Percentiles rank a stretch among this genome's conserved stretches.
phyloP scores from a whole-genome alignment of 1,139 yeast species.

The Saccharomycopsis hybrid region DNA sequence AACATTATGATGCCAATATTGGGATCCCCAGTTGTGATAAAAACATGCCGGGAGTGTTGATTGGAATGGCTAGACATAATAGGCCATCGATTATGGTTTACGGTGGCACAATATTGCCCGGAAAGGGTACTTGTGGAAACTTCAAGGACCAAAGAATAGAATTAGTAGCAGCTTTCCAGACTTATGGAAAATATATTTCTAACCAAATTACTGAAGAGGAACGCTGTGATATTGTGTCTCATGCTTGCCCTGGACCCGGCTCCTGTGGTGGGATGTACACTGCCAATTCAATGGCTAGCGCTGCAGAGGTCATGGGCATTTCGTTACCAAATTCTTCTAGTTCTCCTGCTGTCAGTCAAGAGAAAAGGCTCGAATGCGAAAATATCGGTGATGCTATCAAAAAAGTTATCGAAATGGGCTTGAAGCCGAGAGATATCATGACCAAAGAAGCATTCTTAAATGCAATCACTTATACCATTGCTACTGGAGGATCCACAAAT shows the following conservation, averaged over 20 bases:
- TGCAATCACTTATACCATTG: constrained; percentile 88
- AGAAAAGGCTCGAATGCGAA: constrained; percentile 78
- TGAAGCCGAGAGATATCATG: constrained; percentile 87
- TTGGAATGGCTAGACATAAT: constrained; percentile 97
- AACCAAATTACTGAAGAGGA: constrained; percentile 70
- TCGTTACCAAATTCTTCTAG: constrained; percentile 92
- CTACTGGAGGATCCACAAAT: constrained; percentile 97
- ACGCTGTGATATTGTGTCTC: constrained; percentile 76
- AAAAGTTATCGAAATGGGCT: constrained; percentile 64
- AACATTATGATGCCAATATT: constrained; percentile 87
- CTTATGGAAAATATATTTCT: constrained; percentile 85
- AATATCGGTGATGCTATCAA: constrained; percentile 77
- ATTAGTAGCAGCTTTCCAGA: constrained; percentile 92
- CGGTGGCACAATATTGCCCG: constrained; percentile 93
- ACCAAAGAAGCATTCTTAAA: constrained; percentile 88
- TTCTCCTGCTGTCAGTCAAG: constrained; percentile 77
- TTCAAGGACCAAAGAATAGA: constrained; percentile 64
- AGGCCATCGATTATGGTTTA: constrained; percentile 95
- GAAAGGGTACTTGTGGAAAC: constrained; percentile 66
- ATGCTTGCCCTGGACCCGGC: constrained; percentile 98
- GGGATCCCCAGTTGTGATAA: constrained; percentile 97
- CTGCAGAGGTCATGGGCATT: constrained; percentile 95
- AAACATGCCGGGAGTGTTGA: constrained; percentile 96
- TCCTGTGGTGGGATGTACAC: constrained; percentile 99
- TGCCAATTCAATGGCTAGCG: constrained; percentile 98